Evolutionary conservation across 2,329 filamentous ascomycete genomes (phyloP).

Genomic region (Colletotrichum tanaceti): DNA sequence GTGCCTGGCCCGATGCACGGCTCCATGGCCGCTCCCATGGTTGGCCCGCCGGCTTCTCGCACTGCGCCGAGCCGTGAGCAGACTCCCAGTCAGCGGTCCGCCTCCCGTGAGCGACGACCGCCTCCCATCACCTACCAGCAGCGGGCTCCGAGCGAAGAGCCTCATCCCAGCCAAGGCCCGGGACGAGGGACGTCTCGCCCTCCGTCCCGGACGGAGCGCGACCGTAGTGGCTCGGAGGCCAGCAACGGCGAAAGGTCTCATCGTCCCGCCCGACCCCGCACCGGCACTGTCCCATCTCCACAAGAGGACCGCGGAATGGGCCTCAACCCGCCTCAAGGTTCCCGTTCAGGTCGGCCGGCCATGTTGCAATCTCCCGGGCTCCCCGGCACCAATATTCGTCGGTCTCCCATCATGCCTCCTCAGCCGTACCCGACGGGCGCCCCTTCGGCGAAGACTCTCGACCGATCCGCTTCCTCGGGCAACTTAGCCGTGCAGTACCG

Average conservation of each 20-base stretch:
- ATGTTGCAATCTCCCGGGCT: conserved; percentile 59
- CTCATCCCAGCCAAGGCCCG: conserved; percentile 45
- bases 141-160: conserved; percentile 58
- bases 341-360: conserved; percentile 45
- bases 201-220: conserved; percentile 55
- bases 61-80: conserved; percentile 45
- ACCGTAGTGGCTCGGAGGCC: conserved; percentile 67
- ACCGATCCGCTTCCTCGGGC: conserved; percentile 46
- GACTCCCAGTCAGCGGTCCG: conserved; percentile 49
- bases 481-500: conserved; percentile 51
- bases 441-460: conserved; percentile 43
- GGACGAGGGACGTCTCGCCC: conserved; percentile 46
- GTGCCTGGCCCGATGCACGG: conserved; percentile 15
- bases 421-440: conserved; percentile 50
- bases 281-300: conserved; percentile 40
- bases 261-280: conserved; percentile 49
- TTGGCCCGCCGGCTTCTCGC: conserved; percentile 40
- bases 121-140: conserved; percentile 59
- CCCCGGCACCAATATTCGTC: conserved; percentile 60
- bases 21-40: conserved; percentile 7
- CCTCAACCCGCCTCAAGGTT: conserved; percentile 14
- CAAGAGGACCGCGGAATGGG: conserved; percentile 39
- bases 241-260: conserved; percentile 58
- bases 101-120: conserved; percentile 58
- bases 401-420: conserved; percentile 61